phyloP scores from a whole-genome alignment of 169 alveolate species.

The Neospora caninum region DNA sequence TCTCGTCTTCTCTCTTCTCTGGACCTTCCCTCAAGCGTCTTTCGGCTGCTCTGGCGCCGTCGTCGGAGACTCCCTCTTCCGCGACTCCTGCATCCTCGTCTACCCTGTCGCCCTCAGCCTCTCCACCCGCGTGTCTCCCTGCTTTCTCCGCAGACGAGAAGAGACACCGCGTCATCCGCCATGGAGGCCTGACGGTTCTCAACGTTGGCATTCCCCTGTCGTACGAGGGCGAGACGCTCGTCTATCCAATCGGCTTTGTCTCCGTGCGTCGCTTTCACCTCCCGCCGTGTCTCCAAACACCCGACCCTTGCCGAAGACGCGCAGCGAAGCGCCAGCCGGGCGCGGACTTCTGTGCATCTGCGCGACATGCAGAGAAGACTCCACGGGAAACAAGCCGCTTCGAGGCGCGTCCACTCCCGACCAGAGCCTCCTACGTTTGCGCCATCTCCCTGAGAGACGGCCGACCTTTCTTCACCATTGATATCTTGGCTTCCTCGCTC shows the following conservation, averaged over 20 bases:
- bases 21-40: not conserved
- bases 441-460: conserved; percentile 39
- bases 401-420: not conserved
- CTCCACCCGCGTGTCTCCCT: not conserved
- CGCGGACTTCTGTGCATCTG: conserved; percentile 28
- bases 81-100: not conserved
- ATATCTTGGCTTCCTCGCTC: conserved; percentile 26
- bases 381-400: not conserved
- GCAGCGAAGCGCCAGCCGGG: not conserved
- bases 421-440: conserved; percentile 59
- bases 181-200: conserved; percentile 48
- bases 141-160: not conserved
- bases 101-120: not conserved
- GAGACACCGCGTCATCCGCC: conserved; percentile 26
- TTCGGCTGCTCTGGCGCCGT: not conserved
- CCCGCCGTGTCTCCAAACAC: not conserved
- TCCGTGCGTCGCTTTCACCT: conserved; percentile 52
- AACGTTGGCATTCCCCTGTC: conserved; percentile 48
- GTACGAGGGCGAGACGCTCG: conserved; percentile 44
- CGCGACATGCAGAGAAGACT: not conserved
- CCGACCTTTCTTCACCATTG: conserved; percentile 41
- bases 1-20: not conserved
- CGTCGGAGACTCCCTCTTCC: not conserved
- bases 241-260: conserved; percentile 46
- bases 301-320: not conserved